These are phyloP conservation scores for Paecilomyces sp. DNA, from an alignment of 2,329 filamentous ascomycete species.

Conservation along the genomic window DNA sequence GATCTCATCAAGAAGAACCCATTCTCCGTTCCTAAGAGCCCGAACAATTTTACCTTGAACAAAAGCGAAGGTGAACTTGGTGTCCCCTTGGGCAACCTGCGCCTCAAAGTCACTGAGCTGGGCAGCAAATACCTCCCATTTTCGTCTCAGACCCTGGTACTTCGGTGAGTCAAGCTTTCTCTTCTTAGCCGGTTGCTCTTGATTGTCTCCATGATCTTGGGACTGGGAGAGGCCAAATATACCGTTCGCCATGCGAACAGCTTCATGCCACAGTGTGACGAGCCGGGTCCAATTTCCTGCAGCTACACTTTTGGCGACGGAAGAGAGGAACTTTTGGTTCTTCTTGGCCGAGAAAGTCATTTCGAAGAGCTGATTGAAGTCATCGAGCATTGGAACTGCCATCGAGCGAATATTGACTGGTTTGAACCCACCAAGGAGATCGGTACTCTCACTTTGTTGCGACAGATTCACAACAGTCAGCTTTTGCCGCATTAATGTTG, in stretches of 20 bases:
- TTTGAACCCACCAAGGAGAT: slow-evolving; percentile 92
- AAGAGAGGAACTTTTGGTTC: slow-evolving; percentile 79
- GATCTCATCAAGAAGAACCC: slow-evolving; percentile 95
- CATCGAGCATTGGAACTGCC: slow-evolving; percentile 82
- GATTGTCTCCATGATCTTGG: slow-evolving; percentile 27
- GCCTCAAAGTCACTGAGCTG: slow-evolving; percentile 72
- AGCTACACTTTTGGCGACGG: slow-evolving; percentile 69
- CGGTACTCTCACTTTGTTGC: slow-evolving; percentile 95
- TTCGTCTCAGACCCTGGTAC: slow-evolving; percentile 50
- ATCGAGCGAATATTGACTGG: slow-evolving; percentile 85
- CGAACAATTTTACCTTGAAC: slow-evolving; percentile 94
- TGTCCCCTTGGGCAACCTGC: slow-evolving; percentile 63
- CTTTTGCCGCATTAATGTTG: slow-evolving; percentile 74
- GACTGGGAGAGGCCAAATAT: slow-evolving; percentile 53
- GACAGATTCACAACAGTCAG: slow-evolving; percentile 92
- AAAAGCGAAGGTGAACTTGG: slow-evolving; percentile 87
- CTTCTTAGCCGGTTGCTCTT: slow-evolving; percentile 66
- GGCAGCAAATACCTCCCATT: slow-evolving; percentile 74
- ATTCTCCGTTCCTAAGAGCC: slow-evolving; percentile 91
- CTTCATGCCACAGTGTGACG: slow-evolving; percentile 80
- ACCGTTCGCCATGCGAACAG: slow-evolving; percentile 75
- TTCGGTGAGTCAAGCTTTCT: slow-evolving; percentile 52
- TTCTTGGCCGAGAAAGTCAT: slow-evolving; percentile 81
- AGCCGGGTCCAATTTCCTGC: slow-evolving; percentile 83
- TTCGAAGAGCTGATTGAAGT: slow-evolving; percentile 84